A percentile compares a stretch with the other conserved stretches of the same genome.
Evolutionary conservation across 352 stramenopile genomes (phyloP).

Genomic region (Thraustochytrium sp.): DNA sequence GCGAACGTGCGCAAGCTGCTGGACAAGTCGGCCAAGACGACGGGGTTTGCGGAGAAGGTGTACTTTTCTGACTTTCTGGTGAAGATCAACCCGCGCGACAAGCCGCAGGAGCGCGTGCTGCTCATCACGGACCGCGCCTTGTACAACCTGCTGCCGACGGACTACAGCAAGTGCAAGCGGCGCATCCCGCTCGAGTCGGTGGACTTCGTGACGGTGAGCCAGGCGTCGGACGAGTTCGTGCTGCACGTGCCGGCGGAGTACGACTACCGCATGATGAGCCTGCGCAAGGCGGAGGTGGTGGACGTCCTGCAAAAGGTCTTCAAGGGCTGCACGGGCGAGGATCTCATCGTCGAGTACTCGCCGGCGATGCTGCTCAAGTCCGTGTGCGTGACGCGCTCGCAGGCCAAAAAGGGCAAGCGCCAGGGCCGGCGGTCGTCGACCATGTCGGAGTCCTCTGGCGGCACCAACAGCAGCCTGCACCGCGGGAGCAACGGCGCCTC

Average conservation of each 20-base stretch:
- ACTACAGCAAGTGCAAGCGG: constrained; percentile 51
- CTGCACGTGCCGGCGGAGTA: constrained; percentile 49
- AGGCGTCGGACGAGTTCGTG: constrained; percentile 49
- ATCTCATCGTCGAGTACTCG: constrained; percentile 39
- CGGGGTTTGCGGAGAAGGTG: constrained; percentile 23
- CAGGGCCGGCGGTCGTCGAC: constrained; percentile 1
- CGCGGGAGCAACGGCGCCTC: background rate
- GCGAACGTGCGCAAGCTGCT: constrained; percentile 35
- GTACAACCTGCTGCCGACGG: constrained; percentile 48
- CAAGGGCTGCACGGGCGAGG: constrained; percentile 19
- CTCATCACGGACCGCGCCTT: constrained; percentile 48
- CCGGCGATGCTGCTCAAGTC: constrained; percentile 45
- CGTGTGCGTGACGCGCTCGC: constrained; percentile 41
- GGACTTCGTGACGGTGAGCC: constrained; percentile 30
- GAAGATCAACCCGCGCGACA: constrained; percentile 51
- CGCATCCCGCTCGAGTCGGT: constrained; percentile 42
- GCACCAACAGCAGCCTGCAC: background rate
- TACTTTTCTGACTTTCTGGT: constrained; percentile 43
- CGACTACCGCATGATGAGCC: constrained; percentile 48
- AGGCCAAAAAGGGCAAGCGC: constrained; percentile 46
- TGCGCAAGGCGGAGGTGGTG: constrained; percentile 38
- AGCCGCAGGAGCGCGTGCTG: constrained; percentile 47
- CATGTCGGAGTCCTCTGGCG: constrained; percentile 34
- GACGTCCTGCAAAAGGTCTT: constrained; percentile 11
- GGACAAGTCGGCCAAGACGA: background rate